phyloP scores from a whole-genome alignment of 1,139 yeast species.

The Meyerozyma smithsonii region DNA sequence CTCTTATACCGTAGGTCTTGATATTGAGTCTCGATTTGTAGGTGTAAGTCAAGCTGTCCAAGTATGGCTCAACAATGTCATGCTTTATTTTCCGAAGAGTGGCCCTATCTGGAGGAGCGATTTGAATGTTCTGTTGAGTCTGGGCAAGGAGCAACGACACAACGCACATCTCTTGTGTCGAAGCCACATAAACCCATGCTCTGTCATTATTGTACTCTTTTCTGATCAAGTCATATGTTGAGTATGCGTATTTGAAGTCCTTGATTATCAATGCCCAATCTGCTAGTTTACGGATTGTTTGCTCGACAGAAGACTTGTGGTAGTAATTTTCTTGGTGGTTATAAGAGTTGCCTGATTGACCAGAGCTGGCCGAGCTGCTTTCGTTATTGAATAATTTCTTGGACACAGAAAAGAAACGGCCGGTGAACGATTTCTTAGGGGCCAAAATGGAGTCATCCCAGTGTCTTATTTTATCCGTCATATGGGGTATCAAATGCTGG shows the following conservation, averaged over 20 bases:
- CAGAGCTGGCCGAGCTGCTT: conserved; percentile 7
- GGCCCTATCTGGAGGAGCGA: conserved; percentile 35
- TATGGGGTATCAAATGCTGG: conserved; percentile 63
- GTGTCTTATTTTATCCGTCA: conserved; percentile 67
- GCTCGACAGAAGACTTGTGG: conserved; percentile 62
- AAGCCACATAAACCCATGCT: conserved; percentile 81
- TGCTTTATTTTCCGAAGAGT: conserved; percentile 58
- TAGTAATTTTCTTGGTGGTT: conserved; percentile 52
- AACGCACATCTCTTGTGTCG: conserved; percentile 84
- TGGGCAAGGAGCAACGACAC: conserved; percentile 68
- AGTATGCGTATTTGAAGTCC: conserved; percentile 81
- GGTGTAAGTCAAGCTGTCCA: conserved; percentile 56
- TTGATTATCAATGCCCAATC: conserved; percentile 89
- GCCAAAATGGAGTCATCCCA: conserved; percentile 76
- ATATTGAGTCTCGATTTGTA: conserved; percentile 56
- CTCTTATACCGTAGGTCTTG: conserved; percentile 56
- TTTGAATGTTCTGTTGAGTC: conserved; percentile 30
- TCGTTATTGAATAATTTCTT: conserved; percentile 47
- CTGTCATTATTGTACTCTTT: conserved; percentile 76
- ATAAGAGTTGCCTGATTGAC: conserved; percentile 16
- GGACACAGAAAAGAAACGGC: conserved; percentile 68
- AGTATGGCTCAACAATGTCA: conserved; percentile 57
- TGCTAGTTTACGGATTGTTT: conserved; percentile 73
- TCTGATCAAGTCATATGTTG: conserved; percentile 76
- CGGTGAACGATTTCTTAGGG: conserved; percentile 68